A percentile compares a stretch with the other conserved stretches of the same genome.
Evolutionary conservation across 2,329 filamentous ascomycete genomes (phyloP).

Genomic region (Diaporthe velutina): DNA sequence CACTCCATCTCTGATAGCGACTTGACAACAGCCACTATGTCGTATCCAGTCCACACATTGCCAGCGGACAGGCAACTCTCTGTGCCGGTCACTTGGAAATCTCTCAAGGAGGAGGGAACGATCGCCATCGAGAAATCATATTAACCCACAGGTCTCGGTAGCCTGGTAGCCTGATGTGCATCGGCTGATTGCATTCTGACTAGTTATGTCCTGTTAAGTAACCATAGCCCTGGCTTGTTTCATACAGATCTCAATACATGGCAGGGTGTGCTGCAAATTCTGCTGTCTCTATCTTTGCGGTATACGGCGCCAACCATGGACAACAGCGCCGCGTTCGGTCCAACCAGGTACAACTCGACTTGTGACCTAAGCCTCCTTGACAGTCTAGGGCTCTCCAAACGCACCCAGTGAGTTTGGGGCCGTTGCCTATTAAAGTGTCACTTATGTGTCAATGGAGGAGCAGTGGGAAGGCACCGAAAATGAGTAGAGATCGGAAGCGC

Average conservation of each 20-base stretch:
- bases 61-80: not conserved
- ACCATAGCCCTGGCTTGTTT: not conserved
- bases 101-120: not conserved
- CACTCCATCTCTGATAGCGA: not conserved
- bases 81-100: not conserved
- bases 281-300: not conserved
- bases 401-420: too few relatives aligned
- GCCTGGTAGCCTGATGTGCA: not conserved
- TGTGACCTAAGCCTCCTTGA: not conserved
- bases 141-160: not conserved
- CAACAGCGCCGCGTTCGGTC: not conserved
- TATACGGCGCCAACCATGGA: not conserved
- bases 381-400: not conserved
- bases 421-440: too few relatives aligned
- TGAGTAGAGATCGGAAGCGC: too few relatives aligned
- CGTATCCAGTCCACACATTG: not conserved
- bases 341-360: not conserved
- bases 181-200: not conserved
- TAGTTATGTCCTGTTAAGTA: not conserved
- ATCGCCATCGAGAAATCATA: not conserved
- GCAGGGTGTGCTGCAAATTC: not conserved
- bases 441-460: too few relatives aligned
- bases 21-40: not conserved
- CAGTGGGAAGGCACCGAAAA: too few relatives aligned
- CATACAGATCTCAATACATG: too few relatives aligned